A percentile compares a stretch with the other conserved stretches of the same genome.
Conservation (phyloP, 257 asterid genomes). For the Plantago elongata region DNA sequence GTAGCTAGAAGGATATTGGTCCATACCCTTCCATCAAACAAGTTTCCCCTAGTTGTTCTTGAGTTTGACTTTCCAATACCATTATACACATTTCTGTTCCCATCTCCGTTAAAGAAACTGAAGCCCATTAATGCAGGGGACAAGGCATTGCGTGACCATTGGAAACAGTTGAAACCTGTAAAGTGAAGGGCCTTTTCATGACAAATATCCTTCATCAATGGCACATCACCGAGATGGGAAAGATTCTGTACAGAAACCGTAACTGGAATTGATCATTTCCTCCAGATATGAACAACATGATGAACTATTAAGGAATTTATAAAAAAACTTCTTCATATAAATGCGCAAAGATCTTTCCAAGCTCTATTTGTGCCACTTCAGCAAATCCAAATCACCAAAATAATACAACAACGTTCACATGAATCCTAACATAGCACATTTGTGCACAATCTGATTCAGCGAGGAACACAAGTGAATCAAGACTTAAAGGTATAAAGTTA, state of each 20-base stretch:
- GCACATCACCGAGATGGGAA: constrained; percentile 42
- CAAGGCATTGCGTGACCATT: constrained; percentile 40
- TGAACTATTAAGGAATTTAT: neutral
- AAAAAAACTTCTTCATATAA: neutral
- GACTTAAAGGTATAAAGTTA: neutral
- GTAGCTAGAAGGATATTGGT: constrained; percentile 62
- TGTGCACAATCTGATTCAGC: neutral
- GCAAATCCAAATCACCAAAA: neutral
- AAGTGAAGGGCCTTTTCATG: constrained; percentile 44
- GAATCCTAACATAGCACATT: neutral
- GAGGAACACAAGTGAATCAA: neutral
- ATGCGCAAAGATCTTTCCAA: neutral
- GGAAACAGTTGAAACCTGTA: constrained; percentile 39
- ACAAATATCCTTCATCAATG: constrained; percentile 40
- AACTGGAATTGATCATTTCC: constrained; percentile 17
- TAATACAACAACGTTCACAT: neutral
- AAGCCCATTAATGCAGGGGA: constrained; percentile 43
- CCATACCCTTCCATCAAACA: constrained; percentile 57
- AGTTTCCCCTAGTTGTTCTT: constrained; percentile 35
- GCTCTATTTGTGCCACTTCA: neutral
- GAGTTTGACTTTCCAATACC: constrained; percentile 37
- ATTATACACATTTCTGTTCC: constrained; percentile 32
- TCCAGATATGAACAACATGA: constrained; percentile 13
- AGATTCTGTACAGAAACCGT: constrained; percentile 39
- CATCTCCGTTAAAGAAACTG: constrained; percentile 52